Conservation (phyloP, 441 rosid genomes). For the Bruguiera hainesii region DNA sequence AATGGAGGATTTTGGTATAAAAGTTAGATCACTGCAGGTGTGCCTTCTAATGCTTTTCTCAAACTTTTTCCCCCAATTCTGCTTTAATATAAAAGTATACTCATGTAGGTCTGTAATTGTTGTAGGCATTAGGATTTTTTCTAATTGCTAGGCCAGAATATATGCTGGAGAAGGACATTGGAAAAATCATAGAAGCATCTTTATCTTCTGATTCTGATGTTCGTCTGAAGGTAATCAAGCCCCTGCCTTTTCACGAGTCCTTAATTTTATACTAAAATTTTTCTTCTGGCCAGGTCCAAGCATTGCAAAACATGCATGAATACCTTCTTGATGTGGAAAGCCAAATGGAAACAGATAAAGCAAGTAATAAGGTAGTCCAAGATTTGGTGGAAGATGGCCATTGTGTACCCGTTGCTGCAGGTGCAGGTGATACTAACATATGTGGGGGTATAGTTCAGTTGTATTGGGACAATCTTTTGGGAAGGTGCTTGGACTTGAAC, state of each 20-base stretch:
- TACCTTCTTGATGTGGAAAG: slow-evolving; percentile 98
- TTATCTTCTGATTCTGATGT: slow-evolving; percentile 65
- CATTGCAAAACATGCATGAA: slow-evolving; percentile 87
- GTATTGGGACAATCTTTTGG: slow-evolving; percentile 90
- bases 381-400: slow-evolving; percentile 50
- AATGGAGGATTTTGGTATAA: slow-evolving; percentile 74
- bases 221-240: slow-evolving; percentile 76
- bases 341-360: slow-evolving; percentile 78
- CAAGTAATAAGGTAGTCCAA: slow-evolving; percentile 32
- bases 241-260: slow-evolving; percentile 6
- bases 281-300: slow-evolving; percentile 73
- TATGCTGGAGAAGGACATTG: slow-evolving; percentile 96
- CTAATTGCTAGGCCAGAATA: slow-evolving; percentile 93
- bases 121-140: slow-evolving; percentile 93
- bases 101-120: slow-evolving; percentile 25
- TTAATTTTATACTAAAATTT: slow-evolving; percentile 25
- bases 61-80: neutral
- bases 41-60: slow-evolving; percentile 12
- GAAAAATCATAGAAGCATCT: slow-evolving; percentile 79
- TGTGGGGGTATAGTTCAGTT: slow-evolving; percentile 99
- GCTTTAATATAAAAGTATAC: slow-evolving; percentile 15
- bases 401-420: slow-evolving; percentile 96
- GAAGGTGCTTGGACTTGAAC: slow-evolving; percentile 79
- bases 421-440: slow-evolving; percentile 99
- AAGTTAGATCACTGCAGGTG: slow-evolving; percentile 98